Evolutionary conservation across 306 rosid genomes (phyloP), one percentile per base, ranked within the genome.

Genomic region (Hylodesmum podocarpum): DNA sequence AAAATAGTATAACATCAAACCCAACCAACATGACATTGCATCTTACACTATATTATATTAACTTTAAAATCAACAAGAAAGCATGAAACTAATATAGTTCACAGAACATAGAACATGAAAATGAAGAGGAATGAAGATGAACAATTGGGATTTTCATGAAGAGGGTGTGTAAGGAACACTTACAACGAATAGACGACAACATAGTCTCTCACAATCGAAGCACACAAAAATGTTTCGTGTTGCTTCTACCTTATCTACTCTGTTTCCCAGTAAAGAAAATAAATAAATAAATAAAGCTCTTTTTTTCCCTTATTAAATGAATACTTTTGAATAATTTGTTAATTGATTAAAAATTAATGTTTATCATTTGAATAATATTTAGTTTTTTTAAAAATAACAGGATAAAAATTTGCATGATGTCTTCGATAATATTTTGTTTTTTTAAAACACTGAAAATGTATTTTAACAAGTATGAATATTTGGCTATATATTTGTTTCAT

Each of bases 161-260:
- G 39, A 54, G 58, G 41, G 31, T 12, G n/a, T 34, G 71, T 8
- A 72, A 79, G 78, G 57, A 75, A 84, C 62, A 53, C 70, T 89
- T 89, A 91, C 96, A 8, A 15, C 78, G 79, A 70, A 85, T 49
- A 72, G 89, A 55, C 1, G 81, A 80, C 66, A 70, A 81, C 68
- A 87, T 86, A 79, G 79, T 84, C 33, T 29, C 31, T 21, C 3
- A 31, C 47, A 51, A 28, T 10, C 46, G 43, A 68, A 46, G 73
- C 28, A 28, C 41, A 10, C 63, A 24, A 21, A 11, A 25, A 5
- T 37, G n/a, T 34, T 47, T 67, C 58, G 14, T 29, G 81, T 77
- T 67, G 81, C 39, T 68, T 54, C 47, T 57, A 29, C 33, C 36
- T 66, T 72, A 72, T 72, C 77, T 46, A 72, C 77, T 53, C n/a